These are phyloP conservation scores for Ganoderma leucocontextum DNA, from an alignment of 1,284 basidiomycete genomes.

Conservation along the genomic window DNA sequence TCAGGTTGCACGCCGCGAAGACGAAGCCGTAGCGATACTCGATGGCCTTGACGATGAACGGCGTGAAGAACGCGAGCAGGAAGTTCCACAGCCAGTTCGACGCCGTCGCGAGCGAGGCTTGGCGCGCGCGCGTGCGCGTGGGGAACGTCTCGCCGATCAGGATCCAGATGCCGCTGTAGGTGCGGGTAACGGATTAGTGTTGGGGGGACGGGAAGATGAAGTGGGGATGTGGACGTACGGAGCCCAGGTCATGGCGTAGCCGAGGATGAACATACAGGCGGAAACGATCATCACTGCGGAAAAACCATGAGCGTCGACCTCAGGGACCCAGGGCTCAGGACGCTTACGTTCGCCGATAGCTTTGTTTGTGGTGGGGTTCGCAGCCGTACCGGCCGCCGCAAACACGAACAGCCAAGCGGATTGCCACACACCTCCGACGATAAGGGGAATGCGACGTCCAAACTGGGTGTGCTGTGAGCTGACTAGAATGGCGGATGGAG, in stretches of 20 bases:
- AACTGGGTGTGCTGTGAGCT: conserved; percentile 47
- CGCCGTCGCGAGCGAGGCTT: conserved; percentile 76
- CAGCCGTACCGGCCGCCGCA: conserved; percentile 76
- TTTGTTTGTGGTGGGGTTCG: conserved; percentile 57
- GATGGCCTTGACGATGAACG: conserved; percentile 67
- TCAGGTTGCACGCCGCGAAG: conserved; percentile 57
- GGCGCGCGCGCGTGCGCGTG: conserved; percentile 78
- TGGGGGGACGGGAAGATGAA: neutral
- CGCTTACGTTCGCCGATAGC: conserved; percentile 59
- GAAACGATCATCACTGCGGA: conserved; percentile 74
- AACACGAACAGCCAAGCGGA: conserved; percentile 81
- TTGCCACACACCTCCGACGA: conserved; percentile 79
- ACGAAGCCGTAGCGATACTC: conserved; percentile 77
- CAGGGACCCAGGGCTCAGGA: conserved; percentile 26
- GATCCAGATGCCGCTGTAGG: conserved; percentile 71
- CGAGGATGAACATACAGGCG: conserved; percentile 83
- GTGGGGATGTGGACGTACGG: conserved; percentile 45
- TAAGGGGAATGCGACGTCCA: conserved; percentile 69
- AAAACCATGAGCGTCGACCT: conserved; percentile 11
- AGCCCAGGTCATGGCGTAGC: conserved; percentile 81
- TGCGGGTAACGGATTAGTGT: conserved; percentile 25
- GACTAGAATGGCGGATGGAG: neutral
- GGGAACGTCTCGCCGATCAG: conserved; percentile 82
- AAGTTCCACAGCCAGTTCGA: conserved; percentile 82
- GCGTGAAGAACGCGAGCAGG: conserved; percentile 80